These are phyloP conservation scores for Aurifilum marmelostoma DNA, from an alignment of 2,329 filamentous ascomycete genomes.

Conservation along the genomic window DNA sequence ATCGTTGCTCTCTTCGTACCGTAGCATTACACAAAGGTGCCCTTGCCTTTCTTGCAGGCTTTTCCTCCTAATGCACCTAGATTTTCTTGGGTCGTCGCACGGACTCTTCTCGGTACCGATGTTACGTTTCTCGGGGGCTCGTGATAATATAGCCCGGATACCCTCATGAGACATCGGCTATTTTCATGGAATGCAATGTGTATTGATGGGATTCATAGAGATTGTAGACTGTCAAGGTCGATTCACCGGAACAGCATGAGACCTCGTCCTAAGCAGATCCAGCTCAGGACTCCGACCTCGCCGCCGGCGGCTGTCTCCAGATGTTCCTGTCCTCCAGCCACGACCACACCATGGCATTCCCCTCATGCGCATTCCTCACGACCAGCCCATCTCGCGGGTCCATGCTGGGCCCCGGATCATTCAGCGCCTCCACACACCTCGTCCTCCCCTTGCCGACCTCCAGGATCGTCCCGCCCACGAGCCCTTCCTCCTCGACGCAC, in stretches of 20 bases:
- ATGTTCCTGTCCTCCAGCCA: slow-evolving; percentile 35
- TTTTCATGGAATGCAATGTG: not conserved
- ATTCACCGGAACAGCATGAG: too few species aligned
- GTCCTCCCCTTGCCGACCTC: slow-evolving; percentile 42
- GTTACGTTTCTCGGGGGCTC: not conserved
- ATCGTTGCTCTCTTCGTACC: not conserved
- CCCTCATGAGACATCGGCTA: not conserved
- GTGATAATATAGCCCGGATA: not conserved
- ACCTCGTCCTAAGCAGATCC: not conserved
- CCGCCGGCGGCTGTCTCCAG: slow-evolving; percentile 30
- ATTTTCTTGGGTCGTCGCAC: not conserved
- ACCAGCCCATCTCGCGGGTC: slow-evolving; percentile 36
- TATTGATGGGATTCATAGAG: too few species aligned
- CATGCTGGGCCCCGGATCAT: slow-evolving; percentile 45
- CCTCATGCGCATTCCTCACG: slow-evolving; percentile 36
- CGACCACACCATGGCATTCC: slow-evolving; percentile 35
- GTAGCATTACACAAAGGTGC: not conserved
- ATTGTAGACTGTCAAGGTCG: too few species aligned
- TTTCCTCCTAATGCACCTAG: not conserved
- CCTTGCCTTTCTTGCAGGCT: not conserved
- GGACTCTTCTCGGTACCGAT: not conserved
- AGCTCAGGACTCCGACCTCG: not conserved
- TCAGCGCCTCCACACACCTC: slow-evolving; percentile 40
- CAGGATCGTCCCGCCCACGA: slow-evolving; percentile 46
- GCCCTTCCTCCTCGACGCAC: slow-evolving; percentile 39